Evolutionary conservation across 2,329 filamentous ascomycete genomes (phyloP), one percentile per base, ranked within the genome.

Genomic region (Nigrospora osmanthi): DNA sequence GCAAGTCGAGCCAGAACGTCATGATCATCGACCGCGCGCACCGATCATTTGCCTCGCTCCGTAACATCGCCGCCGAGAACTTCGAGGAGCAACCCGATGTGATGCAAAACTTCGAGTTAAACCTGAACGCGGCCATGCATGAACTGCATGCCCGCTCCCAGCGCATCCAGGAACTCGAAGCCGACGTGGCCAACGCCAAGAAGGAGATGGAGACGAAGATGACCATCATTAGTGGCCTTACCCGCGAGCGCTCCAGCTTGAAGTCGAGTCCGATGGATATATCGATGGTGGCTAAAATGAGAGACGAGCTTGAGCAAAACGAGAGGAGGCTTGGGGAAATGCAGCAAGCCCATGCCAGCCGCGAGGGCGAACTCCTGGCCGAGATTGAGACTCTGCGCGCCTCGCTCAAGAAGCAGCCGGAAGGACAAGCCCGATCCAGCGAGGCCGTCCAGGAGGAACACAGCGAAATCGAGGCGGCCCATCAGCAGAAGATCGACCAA

Each of bases 151-250:
- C 76, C 11, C 82, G 90, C 36, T 90, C 90, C 35, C 90, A 97
- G 62, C 83, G 90, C 28, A 90, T 96, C 43, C 87, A 94, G 58
- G 83, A 90, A 56, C 73, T 98, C 13, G 93, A 98, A 64, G 81
- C 82, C 6, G 91, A 95, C 54, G 79, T 96, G 46, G 73, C 82
- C 23, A 83, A 81, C 4, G 80, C 89, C 17, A 93, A 88, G 71
- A 95, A 89, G 70, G 93, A 98, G 64, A 95, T 97, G 85, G 93
- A 98, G 60, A 83, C 80, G 50, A 98, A 98, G 77, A 89, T 91
- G 73, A 87, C 88, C 30, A 90, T 98, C 59, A 97, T 98, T 55
- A 88, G 89, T 30, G 93, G 93, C 7, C 73, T 98, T 51, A 95
- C 93, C 4, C 84, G 93, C 44, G 94, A 98, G 65, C 78, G 94